Percentiles rank a stretch among this genome's conserved stretches.
These are phyloP conservation scores for Solanum clarkiae DNA, from an alignment of 257 asterid species.

Conservation along the genomic window DNA sequence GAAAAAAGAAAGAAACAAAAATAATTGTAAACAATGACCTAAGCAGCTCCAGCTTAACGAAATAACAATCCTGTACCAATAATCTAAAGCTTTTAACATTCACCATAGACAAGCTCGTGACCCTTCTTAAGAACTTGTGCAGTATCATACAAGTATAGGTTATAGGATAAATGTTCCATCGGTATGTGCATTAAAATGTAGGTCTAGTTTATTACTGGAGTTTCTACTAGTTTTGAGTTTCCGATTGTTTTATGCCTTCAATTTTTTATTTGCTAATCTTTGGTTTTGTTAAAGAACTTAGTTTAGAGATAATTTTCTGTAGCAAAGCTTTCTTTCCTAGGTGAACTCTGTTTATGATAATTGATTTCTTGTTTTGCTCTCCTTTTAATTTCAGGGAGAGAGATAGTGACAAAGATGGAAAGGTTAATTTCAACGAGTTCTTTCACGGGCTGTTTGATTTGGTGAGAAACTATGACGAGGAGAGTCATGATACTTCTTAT, in stretches of 20 bases:
- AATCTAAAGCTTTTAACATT: not conserved
- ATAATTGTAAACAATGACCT: not conserved
- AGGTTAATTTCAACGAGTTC: conserved; percentile 73
- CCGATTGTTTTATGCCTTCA: not conserved
- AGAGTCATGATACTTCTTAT: conserved; percentile 33
- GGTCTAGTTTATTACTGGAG: not conserved
- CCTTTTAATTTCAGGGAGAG: conserved; percentile 51
- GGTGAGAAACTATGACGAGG: conserved; percentile 70
- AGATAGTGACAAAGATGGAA: conserved; percentile 82
- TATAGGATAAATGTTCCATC: not conserved
- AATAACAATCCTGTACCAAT: not conserved
- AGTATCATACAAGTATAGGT: not conserved
- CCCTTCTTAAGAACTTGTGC: not conserved
- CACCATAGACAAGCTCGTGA: not conserved
- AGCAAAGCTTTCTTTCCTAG: not conserved
- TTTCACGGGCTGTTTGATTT: conserved; percentile 81
- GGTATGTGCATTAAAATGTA: not conserved
- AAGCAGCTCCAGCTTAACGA: not conserved
- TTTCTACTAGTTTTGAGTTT: not conserved
- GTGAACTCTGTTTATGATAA: not conserved
- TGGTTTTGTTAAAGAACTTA: not conserved
- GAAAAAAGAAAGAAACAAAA: not conserved
- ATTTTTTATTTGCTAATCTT: not conserved
- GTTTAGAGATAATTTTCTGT: not conserved
- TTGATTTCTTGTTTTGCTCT: not conserved